Evolutionary conservation across 2,329 filamentous ascomycete species (phyloP).

Genomic region (Chaetomium globosum): DNA sequence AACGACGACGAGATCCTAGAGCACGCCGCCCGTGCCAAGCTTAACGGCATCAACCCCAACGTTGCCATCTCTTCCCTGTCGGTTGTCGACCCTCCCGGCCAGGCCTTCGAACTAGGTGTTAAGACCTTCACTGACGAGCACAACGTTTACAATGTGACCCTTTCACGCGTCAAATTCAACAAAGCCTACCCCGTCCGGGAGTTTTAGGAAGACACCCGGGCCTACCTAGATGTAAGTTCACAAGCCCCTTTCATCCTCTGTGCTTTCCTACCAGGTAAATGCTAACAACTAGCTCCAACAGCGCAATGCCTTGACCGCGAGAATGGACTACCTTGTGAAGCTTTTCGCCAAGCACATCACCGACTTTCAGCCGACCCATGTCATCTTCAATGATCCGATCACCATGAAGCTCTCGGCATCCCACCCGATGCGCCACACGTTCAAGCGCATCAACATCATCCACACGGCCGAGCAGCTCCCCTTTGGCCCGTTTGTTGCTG

Average conservation of each 20-base stretch:
- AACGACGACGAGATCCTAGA: conserved; percentile 27
- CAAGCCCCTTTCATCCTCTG: neutral
- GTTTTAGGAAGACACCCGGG: conserved; percentile 33
- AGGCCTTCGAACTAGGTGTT: conserved; percentile 18
- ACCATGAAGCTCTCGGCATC: conserved; percentile 35
- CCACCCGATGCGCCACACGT: conserved; percentile 19
- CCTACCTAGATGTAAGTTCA: conserved; percentile 32
- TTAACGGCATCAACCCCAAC: conserved; percentile 31
- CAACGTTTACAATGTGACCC: conserved; percentile 32
- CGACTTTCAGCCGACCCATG: conserved; percentile 33
- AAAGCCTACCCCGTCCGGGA: conserved; percentile 31
- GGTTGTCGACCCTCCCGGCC: conserved; percentile 20
- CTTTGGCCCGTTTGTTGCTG: conserved; percentile 35
- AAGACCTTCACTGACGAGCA: conserved; percentile 34
- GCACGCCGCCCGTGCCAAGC: conserved; percentile 23
- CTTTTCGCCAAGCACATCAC: conserved; percentile 29
- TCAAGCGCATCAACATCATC: conserved; percentile 35
- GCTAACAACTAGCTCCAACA: conserved; percentile 2
- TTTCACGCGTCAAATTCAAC: conserved; percentile 30
- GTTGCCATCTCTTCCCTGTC: conserved; percentile 5
- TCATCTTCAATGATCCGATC: conserved; percentile 37
- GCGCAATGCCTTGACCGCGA: conserved; percentile 22
- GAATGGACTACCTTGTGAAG: conserved; percentile 28
- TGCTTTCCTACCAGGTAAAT: neutral
- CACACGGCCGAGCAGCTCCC: conserved; percentile 37